Evolutionary conservation across 176 grass and related monocot genomes (phyloP), one percentile per base, ranked within the genome.

Genomic region (Ensete ventricosum): DNA sequence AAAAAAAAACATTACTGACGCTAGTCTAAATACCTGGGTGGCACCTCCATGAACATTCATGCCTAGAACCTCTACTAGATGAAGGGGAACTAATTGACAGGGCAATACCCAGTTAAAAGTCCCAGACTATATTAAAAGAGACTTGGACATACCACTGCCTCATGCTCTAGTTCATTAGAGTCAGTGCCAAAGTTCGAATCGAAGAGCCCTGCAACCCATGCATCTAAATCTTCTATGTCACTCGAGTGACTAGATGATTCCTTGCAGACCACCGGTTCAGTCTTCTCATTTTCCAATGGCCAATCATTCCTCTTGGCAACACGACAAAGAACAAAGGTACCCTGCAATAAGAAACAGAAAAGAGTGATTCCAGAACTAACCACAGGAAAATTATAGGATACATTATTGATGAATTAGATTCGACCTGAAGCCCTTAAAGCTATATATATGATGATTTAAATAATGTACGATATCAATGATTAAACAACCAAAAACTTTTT

Each of bases 241-340:
- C 68, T 43, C 55, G 64, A 68, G 51, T 53, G 76, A 84, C 19
- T 55, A 80, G 24, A 19, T 71, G 34, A 43, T 43, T 71, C 84
- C 73, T 63, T 52, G 60, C 55, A 43, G 73, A 84, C 20, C 69
- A 85, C 67, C 81, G 84, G 65, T 22, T 66, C 74, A 65, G 9
- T 19, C 34, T 20, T 71, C 16, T 64, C 69, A 43, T 43, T 43
- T 43, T 64, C 53, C 50, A 74, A 23, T 54, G 80, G 66, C 72
- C 87, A 93, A 52, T 77, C 82, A 63, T 78, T 73, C 80, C 88
- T 90, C 83, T 87, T 93, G 59, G 94, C 93, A 80, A 98, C 79
- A 76, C 90, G 90, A 77, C 94, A 98, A 64, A 98, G 85, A 78
- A 93, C 94, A 89, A 87, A 98, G 4, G 81, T 75, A 76, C 91